Conservation (phyloP, 768 basidiomycete genomes). For the Termitomyces sp. region DNA sequence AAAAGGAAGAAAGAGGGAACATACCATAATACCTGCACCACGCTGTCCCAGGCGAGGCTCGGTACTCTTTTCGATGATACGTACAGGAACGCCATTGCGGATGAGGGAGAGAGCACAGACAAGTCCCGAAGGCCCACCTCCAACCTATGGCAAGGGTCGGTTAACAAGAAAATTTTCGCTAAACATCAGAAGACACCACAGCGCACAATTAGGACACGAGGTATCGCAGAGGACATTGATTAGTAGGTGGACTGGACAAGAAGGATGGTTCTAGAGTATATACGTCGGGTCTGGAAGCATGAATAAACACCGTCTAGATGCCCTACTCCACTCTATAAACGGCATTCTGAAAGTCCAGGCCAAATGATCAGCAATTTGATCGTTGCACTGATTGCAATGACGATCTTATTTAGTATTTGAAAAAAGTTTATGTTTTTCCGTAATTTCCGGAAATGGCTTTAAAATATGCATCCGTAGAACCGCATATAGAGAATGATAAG, state of each 20-base stretch:
- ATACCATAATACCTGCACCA: slow-evolving; percentile 33
- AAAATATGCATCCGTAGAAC: slow-evolving; percentile 1
- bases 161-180: background rate
- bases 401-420: background rate
- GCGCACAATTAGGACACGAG: slow-evolving; percentile 21
- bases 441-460: background rate
- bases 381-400: background rate
- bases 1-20: background rate
- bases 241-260: background rate
- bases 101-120: slow-evolving; percentile 37
- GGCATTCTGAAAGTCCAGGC: background rate
- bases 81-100: slow-evolving; percentile 41
- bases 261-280: slow-evolving; percentile 5
- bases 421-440: background rate
- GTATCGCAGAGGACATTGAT: slow-evolving; percentile 2
- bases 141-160: slow-evolving; percentile 27
- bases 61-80: slow-evolving; percentile 44
- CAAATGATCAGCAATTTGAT: slow-evolving; percentile 2
- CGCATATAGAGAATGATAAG: slow-evolving; percentile 7
- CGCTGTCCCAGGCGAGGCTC: slow-evolving; percentile 32
- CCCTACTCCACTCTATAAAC: background rate
- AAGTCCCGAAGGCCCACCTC: slow-evolving; percentile 42
- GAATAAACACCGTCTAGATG: background rate
- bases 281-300: background rate
- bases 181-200: background rate